Conservation (phyloP, 441 rosid genomes). For the Euphorbia schlechtendalii region DNA sequence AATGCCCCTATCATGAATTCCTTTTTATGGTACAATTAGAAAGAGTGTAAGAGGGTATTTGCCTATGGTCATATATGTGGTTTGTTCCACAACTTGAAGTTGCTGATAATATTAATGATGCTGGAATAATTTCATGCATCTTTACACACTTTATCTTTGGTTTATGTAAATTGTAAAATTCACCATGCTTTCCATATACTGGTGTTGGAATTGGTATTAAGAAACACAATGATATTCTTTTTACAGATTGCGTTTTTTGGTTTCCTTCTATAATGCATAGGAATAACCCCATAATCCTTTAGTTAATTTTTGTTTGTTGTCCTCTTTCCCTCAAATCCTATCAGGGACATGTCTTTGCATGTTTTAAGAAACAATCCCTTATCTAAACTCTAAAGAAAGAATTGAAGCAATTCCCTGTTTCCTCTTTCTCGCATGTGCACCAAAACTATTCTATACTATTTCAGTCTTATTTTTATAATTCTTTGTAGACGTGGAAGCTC, state of each 20-base stretch:
- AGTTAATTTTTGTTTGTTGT: neutral
- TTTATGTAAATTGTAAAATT: neutral
- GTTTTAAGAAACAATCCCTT: neutral
- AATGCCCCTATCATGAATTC: slow-evolving; percentile 8
- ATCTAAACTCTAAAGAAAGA: neutral
- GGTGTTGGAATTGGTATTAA: neutral
- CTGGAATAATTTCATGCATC: neutral
- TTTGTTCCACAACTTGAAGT: slow-evolving; percentile 7
- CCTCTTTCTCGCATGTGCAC: neutral
- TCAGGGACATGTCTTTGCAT: neutral
- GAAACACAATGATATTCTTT: neutral
- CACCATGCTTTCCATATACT: neutral
- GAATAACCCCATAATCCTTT: neutral
- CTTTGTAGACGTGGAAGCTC: slow-evolving; percentile 79
- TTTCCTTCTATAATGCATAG: neutral
- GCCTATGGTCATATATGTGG: neutral
- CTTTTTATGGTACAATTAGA: neutral
- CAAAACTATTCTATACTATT: slow-evolving; percentile 17
- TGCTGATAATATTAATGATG: neutral
- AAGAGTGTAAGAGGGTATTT: neutral
- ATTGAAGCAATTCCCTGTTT: neutral
- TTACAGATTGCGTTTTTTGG: neutral
- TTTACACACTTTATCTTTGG: neutral
- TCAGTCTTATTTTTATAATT: slow-evolving; percentile 94
- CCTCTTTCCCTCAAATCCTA: neutral